Percentiles rank a stretch among this genome's conserved stretches.
phyloP scores from a whole-genome alignment of 2,329 filamentous ascomycete genomes.

The Colletotrichum sp. region DNA sequence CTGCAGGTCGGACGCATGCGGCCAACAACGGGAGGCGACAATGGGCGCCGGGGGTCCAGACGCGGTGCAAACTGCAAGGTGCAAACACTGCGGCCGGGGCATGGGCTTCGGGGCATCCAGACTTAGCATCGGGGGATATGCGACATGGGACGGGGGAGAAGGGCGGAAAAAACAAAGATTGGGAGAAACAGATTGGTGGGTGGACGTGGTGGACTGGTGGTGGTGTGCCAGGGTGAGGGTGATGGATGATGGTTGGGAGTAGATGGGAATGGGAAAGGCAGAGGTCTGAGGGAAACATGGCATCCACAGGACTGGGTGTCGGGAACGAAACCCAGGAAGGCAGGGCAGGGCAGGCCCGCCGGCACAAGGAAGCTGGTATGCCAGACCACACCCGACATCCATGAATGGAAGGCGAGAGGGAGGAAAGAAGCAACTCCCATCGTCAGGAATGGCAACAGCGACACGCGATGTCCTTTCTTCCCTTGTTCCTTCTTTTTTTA shows the following conservation, averaged over 20 bases:
- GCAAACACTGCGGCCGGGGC: not conserved
- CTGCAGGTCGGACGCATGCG: constrained; percentile 9
- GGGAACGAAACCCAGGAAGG: not conserved
- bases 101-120: not conserved
- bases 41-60: not conserved
- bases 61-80: not conserved
- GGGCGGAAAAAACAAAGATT: not conserved
- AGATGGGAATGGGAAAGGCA: not conserved
- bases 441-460: not conserved
- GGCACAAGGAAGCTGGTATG: not conserved
- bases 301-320: not conserved
- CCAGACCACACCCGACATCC: not conserved
- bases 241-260: not conserved
- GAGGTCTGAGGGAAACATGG: not conserved
- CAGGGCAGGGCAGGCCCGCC: not conserved
- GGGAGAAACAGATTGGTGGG: not conserved
- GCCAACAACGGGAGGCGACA: not conserved
- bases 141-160: not conserved
- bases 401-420: not conserved
- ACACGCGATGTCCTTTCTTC: not conserved
- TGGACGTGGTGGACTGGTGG: not conserved
- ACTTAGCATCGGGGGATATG: not conserved
- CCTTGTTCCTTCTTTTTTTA: not conserved
- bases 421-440: not conserved
- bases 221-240: not conserved